phyloP scores from a whole-genome alignment of 768 basidiomycete species.

The Saitozyma podzolica region DNA sequence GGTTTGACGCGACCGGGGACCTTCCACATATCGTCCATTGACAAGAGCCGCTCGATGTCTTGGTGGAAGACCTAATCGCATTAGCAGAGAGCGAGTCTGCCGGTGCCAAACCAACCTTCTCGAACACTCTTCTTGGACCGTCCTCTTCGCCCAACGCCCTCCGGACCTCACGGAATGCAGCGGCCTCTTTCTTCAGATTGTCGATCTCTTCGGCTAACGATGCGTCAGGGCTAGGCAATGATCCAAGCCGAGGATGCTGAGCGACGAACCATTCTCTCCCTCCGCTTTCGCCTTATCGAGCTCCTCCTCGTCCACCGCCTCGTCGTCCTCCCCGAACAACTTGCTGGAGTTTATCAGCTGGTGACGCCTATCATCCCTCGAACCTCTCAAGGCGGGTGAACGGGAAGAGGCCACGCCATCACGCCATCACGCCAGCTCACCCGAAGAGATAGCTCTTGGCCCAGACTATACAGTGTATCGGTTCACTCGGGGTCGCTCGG shows the following conservation, averaged over 20 bases:
- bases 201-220: conserved; percentile 81
- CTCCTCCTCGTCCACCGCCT: conserved; percentile 71
- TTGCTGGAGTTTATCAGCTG: conserved; percentile 60
- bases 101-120: conserved; percentile 65
- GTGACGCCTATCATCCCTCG: neutral
- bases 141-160: conserved; percentile 62
- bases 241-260: too few species aligned
- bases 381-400: too few species aligned
- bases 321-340: conserved; percentile 83
- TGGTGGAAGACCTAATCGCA: conserved; percentile 73
- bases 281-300: conserved; percentile 87
- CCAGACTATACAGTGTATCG: conserved; percentile 99
- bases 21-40: conserved; percentile 98
- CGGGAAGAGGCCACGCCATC: too few species aligned
- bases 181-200: conserved; percentile 81
- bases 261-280: conserved; percentile 79
- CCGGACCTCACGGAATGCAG: conserved; percentile 81
- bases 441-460: conserved; percentile 93
- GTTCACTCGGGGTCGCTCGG: conserved; percentile 91
- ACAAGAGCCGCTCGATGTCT: conserved; percentile 83
- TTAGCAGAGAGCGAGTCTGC: neutral
- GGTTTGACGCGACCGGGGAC: conserved; percentile 72
- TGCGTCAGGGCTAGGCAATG: neutral
- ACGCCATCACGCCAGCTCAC: conserved; percentile 56
- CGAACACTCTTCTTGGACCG: conserved; percentile 70